Base-by-base conservation (phyloP, 2,329 filamentous ascomycete genomes). In the Exophiala xenobiotica region DNA sequence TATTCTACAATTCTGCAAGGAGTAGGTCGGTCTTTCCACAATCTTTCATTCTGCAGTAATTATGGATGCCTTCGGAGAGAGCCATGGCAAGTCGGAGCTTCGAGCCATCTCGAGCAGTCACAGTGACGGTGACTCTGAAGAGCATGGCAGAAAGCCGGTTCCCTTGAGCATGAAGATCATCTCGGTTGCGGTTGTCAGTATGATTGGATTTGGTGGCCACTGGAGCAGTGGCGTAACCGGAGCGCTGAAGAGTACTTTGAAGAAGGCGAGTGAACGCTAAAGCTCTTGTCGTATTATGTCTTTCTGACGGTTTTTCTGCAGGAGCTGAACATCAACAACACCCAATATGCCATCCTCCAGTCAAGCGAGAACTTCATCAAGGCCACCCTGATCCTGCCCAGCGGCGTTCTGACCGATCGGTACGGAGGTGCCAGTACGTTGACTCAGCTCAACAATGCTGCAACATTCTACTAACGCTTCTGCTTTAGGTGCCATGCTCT, bases 351-450 rank as follows among this genome's bases (percentile, higher is more conserved):
- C 0, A 68, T 83, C 0, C 70, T 85, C 0, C 78, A 82, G 58
- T 77, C 80, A 0, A 83, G 80, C 37, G 78, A 83, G 56, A 75
- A 83, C 60, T 85, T 84, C 51, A 83, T 85, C 77, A 75, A 76
- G 11, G 81, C 78, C 0, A 69, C 74, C 0, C 64, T 84, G 2
- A 80, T 84, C 16, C 64, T 83, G 0, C 51, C 73, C 20, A 80
- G 74, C 18, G 81, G 26, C 6, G 6, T 27, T 12, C 6, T 27
- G 6, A 27, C 26, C 6, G 26, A 27, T 27, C 26, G 26, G 12
- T 6, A 6, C 12, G 26, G 26, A 6, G 26, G 26, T 12, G 12
- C 26, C 6, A 27, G 26, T 27, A 27, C 12, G 6, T 27, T 6
- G 26, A 27, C 26, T n/a, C n/a, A n/a, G n/a, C n/a, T n/a, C n/a